phyloP scores from a whole-genome alignment of 176 grass and related monocot species.

The Cocos nucifera region DNA sequence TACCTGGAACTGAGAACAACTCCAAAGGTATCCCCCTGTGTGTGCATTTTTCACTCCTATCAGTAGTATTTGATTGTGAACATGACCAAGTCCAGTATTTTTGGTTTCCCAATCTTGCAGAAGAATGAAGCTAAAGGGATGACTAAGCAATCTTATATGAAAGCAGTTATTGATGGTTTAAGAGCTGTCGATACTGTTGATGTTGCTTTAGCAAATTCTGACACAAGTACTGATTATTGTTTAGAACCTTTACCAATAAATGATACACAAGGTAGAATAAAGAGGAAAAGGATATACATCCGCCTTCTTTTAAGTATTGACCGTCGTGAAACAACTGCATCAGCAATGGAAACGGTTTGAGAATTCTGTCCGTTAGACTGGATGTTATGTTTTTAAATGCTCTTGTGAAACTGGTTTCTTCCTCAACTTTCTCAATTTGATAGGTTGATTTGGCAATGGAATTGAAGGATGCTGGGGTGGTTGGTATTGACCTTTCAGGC shows the following conservation, averaged over 20 bases:
- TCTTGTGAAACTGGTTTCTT: neutral
- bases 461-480: conserved; percentile 72
- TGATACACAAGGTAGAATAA: conserved; percentile 13
- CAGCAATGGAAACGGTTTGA: conserved; percentile 78
- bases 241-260: neutral
- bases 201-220: conserved; percentile 41
- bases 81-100: too few relatives aligned
- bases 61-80: too few relatives aligned
- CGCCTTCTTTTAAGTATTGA: conserved; percentile 88
- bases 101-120: conserved; percentile 25
- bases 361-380: neutral
- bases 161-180: conserved; percentile 86
- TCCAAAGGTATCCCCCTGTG: conserved; percentile 47
- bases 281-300: conserved; percentile 68
- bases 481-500: conserved; percentile 92
- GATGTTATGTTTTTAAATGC: too few relatives aligned
- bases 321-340: conserved; percentile 56
- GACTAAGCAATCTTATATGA: conserved; percentile 85
- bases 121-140: conserved; percentile 94
- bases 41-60: neutral
- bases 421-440: neutral
- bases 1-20: conserved; percentile 96
- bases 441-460: conserved; percentile 91
- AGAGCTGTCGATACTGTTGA: conserved; percentile 58
- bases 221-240: conserved; percentile 20